Base-by-base conservation (phyloP, 805 yeast genomes). In the Sugiyamaella qingdaonensis region DNA sequence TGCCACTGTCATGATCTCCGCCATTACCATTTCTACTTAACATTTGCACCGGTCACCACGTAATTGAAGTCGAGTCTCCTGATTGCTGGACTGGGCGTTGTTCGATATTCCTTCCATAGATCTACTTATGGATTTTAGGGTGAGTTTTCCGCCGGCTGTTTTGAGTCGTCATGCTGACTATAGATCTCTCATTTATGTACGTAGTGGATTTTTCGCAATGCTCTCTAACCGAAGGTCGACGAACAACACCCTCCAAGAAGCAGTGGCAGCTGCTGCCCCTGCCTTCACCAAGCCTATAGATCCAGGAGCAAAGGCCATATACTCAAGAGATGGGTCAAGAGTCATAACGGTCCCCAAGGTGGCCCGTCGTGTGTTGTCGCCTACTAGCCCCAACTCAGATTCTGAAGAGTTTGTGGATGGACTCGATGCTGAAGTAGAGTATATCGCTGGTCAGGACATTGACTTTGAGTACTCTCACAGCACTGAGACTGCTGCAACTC, bases 391-490 rank as follows among this genome's bases (percentile, higher is more conserved):
- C 4, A 16, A 48, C 31, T 21, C 48, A 13, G 41, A 46, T 14
- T 37, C 41, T 2, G 55, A 44, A n/a, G 53, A 50, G 11, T 43
- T 49, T 14, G 56, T 54, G 16, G 48, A 48, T n/a, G 56, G 52
- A 7, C 33, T 37, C 8, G 46, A 48, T 21, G 14, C 44, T 19
- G 33, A 42, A 10, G 33, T 14, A 5, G 18, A 31, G 36, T 57
- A 49, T 32, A 55, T 63, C 5, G 63, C 61, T 14, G 73, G 73
- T 29, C 58, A 66, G 19, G 62, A 58, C 54, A 58, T 70, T 18
- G 66, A 66, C 50, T 70, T 70, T 43, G 71, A 70, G 52, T 70
- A 69, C 36, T 21, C n/a, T 3, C 31, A 18, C 44, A 31, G 37
- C 47, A 4, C 13, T 31, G 29, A 31, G 45, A 11, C 46, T 18